phyloP scores from a whole-genome alignment of 2,329 filamentous ascomycete genomes.

The Trichoderma koningii region DNA sequence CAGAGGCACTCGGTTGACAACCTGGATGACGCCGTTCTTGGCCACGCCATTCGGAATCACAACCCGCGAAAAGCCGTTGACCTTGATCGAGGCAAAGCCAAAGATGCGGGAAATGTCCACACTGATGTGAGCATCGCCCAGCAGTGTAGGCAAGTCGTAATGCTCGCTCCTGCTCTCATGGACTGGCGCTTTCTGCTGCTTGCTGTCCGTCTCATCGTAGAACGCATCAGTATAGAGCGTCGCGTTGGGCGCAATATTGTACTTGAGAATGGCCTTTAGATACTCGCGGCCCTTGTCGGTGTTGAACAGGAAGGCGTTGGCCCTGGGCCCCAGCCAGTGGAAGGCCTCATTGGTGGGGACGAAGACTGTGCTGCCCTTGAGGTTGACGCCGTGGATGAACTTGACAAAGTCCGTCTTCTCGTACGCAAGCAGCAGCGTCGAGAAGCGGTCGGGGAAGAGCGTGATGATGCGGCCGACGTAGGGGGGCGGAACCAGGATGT shows the following conservation, averaged over 20 bases:
- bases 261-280: conserved; percentile 74
- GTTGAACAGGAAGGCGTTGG: conserved; percentile 84
- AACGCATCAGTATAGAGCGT: conserved; percentile 84
- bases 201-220: conserved; percentile 52
- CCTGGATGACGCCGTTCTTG: conserved; percentile 80
- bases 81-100: conserved; percentile 69
- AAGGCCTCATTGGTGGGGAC: conserved; percentile 83
- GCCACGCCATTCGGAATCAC: conserved; percentile 69
- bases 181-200: conserved; percentile 38
- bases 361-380: conserved; percentile 73
- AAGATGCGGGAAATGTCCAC: conserved; percentile 71
- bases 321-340: conserved; percentile 66
- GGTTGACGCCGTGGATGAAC: conserved; percentile 55
- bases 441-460: conserved; percentile 75
- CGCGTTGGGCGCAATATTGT: conserved; percentile 72
- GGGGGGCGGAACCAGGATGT: conserved; percentile 75
- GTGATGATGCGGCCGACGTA: conserved; percentile 54
- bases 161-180: conserved; percentile 43
- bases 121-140: conserved; percentile 65
- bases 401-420: conserved; percentile 71
- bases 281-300: conserved; percentile 72
- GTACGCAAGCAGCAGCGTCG: conserved; percentile 74
- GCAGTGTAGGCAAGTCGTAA: conserved; percentile 72
- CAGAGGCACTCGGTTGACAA: conserved; percentile 71
- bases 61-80: conserved; percentile 73